Conservation (phyloP, 306 rosid species). For the Cucurbita moschata region DNA sequence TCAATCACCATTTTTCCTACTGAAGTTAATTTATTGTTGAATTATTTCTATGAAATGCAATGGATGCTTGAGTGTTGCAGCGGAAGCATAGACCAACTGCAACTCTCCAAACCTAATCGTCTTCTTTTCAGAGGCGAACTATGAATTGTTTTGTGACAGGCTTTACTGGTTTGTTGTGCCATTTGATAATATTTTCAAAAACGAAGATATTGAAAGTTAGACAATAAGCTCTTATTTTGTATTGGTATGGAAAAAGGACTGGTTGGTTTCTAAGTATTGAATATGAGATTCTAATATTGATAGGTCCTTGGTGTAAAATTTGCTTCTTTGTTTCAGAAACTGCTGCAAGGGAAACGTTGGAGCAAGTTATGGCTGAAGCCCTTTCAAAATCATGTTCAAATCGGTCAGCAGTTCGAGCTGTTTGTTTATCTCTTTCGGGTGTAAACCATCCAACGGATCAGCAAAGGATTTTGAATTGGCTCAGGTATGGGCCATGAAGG, state of each 20-base stretch:
- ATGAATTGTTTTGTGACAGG: neutral
- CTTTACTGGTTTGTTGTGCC: neutral
- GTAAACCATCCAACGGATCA: conserved; percentile 88
- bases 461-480: conserved; percentile 66
- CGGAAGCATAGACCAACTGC: neutral
- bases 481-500: conserved; percentile 41
- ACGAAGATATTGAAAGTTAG: neutral
- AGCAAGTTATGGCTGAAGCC: conserved; percentile 77
- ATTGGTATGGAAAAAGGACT: neutral
- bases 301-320: neutral
- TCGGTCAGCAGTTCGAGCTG: conserved; percentile 73
- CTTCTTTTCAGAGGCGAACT: too few relatives aligned
- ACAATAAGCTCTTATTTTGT: neutral
- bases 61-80: neutral
- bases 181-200: neutral
- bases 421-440: conserved; percentile 83
- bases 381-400: conserved; percentile 59
- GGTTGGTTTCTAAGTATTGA: neutral
- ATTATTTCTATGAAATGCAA: neutral
- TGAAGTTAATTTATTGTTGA: neutral
- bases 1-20: neutral
- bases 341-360: conserved; percentile 80
- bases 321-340: conserved; percentile 28
- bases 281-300: neutral
- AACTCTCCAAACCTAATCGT: neutral